Evolutionary conservation across 192 early-diverging fungal genomes (phyloP).

Genomic region (Linnemannia elongata): DNA sequence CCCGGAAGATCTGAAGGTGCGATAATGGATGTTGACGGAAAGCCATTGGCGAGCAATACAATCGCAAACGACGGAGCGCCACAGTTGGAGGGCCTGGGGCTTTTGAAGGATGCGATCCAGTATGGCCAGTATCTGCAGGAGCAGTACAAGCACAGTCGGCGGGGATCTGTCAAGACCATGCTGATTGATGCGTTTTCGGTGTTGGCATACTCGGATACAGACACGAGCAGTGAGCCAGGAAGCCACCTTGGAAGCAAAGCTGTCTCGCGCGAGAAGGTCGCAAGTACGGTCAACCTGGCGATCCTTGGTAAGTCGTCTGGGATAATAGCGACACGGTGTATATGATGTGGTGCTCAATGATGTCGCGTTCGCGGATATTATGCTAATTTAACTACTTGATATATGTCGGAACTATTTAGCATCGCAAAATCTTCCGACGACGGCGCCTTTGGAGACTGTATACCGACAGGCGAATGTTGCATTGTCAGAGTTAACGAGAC

Average conservation of each 20-base stretch:
- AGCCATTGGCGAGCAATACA: background rate
- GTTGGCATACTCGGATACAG: slow-evolving; percentile 76
- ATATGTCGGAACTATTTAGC: slow-evolving; percentile 32
- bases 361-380: background rate
- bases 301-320: slow-evolving; percentile 65
- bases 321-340: background rate
- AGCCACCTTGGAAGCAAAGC: slow-evolving; percentile 1
- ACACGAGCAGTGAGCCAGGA: slow-evolving; percentile 49
- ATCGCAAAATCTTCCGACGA: slow-evolving; percentile 67
- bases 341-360: background rate
- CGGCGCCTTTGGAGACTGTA: slow-evolving; percentile 69
- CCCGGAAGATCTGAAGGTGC: background rate
- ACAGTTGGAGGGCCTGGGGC: slow-evolving; percentile 39
- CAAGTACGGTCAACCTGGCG: slow-evolving; percentile 75
- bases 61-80: slow-evolving; percentile 12
- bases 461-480: slow-evolving; percentile 55
- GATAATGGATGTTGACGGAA: slow-evolving; percentile 57
- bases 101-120: slow-evolving; percentile 56
- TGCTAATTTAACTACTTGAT: no score
- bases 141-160: slow-evolving; percentile 56
- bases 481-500: slow-evolving; percentile 50
- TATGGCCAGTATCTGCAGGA: slow-evolving; percentile 70
- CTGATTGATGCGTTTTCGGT: slow-evolving; percentile 76
- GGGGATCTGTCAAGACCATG: slow-evolving; percentile 33
- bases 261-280: slow-evolving; percentile 67